Percentiles rank a stretch among this genome's conserved stretches.
phyloP scores from a whole-genome alignment of 495 filamentous ascomycete genomes.

The Rusavskia elegans region DNA sequence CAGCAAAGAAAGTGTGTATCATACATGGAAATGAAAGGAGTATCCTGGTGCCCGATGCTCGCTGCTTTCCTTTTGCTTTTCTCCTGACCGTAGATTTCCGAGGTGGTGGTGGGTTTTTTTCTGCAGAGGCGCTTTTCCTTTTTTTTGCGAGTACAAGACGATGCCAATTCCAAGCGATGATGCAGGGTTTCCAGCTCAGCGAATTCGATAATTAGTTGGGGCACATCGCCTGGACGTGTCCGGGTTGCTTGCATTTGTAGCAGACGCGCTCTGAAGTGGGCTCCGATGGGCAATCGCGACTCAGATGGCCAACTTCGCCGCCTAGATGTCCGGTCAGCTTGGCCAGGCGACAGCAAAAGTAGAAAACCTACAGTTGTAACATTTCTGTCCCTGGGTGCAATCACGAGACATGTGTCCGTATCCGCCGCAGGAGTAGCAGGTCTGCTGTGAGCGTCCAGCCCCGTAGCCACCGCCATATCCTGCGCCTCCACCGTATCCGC shows the following conservation, averaged over 20 bases:
- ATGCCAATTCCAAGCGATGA: constrained; percentile 1
- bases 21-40: neutral
- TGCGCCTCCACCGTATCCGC: constrained; percentile 30
- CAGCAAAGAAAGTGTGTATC: neutral
- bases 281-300: constrained; percentile 88
- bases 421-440: constrained; percentile 93
- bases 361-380: constrained; percentile 77
- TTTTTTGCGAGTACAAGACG: neutral
- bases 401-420: constrained; percentile 94
- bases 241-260: constrained; percentile 98
- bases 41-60: neutral
- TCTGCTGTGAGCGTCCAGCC: constrained; percentile 46
- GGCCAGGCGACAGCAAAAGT: neutral
- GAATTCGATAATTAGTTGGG: constrained; percentile 38
- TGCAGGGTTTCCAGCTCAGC: neutral
- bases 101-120: neutral
- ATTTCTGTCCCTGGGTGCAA: constrained; percentile 97
- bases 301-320: constrained; percentile 85
- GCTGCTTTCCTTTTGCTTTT: neutral
- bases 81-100: neutral
- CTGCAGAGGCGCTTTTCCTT: no score
- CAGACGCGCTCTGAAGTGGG: constrained; percentile 81
- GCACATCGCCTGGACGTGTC: constrained; percentile 89
- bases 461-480: constrained; percentile 32
- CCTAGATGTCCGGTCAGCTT: constrained; percentile 21